These are phyloP conservation scores for Boletus vermiculosoides DNA, from an alignment of 768 basidiomycete species.

Conservation along the genomic window DNA sequence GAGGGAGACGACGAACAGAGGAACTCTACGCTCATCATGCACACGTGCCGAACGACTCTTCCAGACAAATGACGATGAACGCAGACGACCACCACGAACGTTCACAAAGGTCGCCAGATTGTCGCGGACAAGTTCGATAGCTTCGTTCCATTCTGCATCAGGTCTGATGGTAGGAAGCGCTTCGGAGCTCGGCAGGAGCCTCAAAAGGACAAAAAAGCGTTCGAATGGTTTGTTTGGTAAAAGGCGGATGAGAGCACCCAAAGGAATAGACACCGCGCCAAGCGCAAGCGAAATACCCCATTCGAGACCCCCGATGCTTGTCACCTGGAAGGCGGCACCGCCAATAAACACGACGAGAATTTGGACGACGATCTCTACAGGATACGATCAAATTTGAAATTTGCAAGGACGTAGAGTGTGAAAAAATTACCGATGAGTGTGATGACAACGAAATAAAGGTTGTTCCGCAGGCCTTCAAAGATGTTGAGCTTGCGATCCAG, in stretches of 20 bases:
- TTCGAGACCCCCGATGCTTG: constrained; percentile 71
- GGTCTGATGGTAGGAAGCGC: constrained; percentile 59
- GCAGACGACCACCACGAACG: constrained; percentile 84
- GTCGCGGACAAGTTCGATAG: constrained; percentile 80
- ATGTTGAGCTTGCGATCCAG: constrained; percentile 86
- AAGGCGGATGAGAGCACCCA: constrained; percentile 77
- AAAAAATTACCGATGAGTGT: constrained; percentile 74
- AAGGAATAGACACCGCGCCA: constrained; percentile 82
- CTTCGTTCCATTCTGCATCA: constrained; percentile 71
- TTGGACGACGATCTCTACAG: constrained; percentile 81
- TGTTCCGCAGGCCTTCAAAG: constrained; percentile 76
- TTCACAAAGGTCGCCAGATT: constrained; percentile 81
- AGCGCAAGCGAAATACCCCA: constrained; percentile 94
- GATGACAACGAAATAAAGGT: constrained; percentile 82
- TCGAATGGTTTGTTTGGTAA: constrained; percentile 83
- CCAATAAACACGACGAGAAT: constrained; percentile 89
- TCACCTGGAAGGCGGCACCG: constrained; percentile 89
- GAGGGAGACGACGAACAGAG: constrained; percentile 44
- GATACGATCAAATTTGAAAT: constrained; percentile 7
- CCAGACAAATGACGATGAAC: constrained; percentile 80
- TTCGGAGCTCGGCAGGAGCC: constrained; percentile 63
- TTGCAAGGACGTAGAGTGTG: background rate
- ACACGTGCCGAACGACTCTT: constrained; percentile 70
- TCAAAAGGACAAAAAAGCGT: constrained; percentile 49
- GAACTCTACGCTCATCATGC: constrained; percentile 44